Evolutionary conservation across 73 alveolate species (phyloP).

Genomic region (Paramecium pentaurelia): DNA sequence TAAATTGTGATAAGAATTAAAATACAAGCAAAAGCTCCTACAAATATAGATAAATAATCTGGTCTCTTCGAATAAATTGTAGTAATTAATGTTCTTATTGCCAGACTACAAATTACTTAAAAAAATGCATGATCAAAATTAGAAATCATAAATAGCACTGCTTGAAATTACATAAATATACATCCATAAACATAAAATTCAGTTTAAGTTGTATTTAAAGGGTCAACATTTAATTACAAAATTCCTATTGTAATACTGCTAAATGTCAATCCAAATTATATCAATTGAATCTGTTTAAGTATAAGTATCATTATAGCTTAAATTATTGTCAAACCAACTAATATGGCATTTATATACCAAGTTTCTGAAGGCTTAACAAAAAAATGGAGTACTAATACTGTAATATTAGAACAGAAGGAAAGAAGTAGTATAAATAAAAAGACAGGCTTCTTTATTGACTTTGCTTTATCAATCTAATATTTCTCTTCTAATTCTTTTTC

Average conservation of each 20-base stretch:
- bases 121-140: not conserved
- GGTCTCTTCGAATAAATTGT: not conserved
- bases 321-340: not conserved
- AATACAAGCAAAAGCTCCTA: not conserved
- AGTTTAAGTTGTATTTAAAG: not conserved
- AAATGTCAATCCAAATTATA: not conserved
- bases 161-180: not conserved
- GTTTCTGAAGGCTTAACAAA: not conserved
- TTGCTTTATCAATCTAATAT: not conserved
- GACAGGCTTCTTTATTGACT: not conserved
- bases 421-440: not conserved
- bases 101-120: not conserved
- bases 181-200: not conserved
- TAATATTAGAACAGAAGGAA: not conserved
- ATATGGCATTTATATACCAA: not conserved
- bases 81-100: not conserved
- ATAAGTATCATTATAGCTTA: not conserved
- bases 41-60: not conserved
- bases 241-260: not conserved
- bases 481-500: not conserved
- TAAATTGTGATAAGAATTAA: not conserved
- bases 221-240: not conserved
- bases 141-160: not conserved
- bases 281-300: not conserved
- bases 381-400: not conserved